Conservation (phyloP, 331 rosid genomes). For the Saraca asoca region DNA sequence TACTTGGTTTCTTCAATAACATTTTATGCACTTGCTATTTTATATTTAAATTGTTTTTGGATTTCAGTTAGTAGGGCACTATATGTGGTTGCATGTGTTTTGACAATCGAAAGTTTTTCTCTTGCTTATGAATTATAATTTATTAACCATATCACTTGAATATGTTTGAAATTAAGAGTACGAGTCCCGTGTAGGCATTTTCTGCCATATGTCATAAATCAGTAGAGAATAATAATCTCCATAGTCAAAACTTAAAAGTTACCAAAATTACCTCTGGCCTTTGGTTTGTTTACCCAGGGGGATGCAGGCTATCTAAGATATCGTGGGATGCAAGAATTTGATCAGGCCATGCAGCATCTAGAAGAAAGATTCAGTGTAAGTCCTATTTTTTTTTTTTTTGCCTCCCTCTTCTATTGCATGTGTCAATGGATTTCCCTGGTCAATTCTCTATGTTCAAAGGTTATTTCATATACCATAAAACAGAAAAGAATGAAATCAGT, state of each 20-base stretch:
- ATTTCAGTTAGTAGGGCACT: conserved; percentile 27
- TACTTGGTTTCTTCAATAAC: conserved; percentile 24
- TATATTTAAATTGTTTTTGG: conserved; percentile 19
- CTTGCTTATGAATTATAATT: conserved; percentile 26
- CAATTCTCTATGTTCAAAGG: conserved; percentile 9
- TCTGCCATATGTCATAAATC: too few relatives aligned
- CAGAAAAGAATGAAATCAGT: not conserved
- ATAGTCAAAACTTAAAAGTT: too few relatives aligned
- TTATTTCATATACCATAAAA: conserved; percentile 1
- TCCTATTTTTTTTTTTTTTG: conserved; percentile 10
- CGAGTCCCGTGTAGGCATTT: too few relatives aligned
- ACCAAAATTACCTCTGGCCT: too few relatives aligned
- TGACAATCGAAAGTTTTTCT: not conserved
- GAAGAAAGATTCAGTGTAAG: conserved; percentile 91
- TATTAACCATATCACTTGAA: conserved; percentile 19
- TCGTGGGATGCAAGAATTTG: conserved; percentile 91
- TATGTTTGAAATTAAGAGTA: conserved; percentile 21
- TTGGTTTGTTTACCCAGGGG: conserved; percentile 61
- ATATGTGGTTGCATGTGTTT: conserved; percentile 12
- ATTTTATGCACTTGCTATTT: conserved; percentile 9
- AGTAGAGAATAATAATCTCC: too few relatives aligned
- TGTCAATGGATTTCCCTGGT: conserved; percentile 18
- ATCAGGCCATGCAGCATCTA: conserved; percentile 93
- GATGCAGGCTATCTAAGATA: conserved; percentile 82
- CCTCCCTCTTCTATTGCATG: conserved; percentile 7